These are phyloP conservation scores for Nephromyces sp. DNA, from an alignment of 169 alveolate species.

Conservation along the genomic window DNA sequence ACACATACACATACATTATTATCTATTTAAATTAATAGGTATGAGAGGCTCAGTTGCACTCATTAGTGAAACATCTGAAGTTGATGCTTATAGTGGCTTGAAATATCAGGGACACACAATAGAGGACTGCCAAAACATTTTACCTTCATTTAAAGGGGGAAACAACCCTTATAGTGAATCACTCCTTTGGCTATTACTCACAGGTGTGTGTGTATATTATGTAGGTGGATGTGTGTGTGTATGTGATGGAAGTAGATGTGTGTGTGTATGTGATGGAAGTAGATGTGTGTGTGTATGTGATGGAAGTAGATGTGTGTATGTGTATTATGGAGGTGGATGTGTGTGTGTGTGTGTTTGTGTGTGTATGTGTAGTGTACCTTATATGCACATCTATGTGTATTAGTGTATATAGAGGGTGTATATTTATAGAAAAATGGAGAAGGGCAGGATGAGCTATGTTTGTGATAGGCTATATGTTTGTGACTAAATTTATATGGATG, in stretches of 20 bases:
- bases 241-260: background rate
- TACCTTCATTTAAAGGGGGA: constrained; percentile 62
- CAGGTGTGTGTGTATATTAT: constrained; percentile 51
- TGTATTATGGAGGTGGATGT: background rate
- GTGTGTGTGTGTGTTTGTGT: background rate
- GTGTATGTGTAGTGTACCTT: background rate
- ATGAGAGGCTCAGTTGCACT: constrained; percentile 83
- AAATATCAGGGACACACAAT: constrained; percentile 72
- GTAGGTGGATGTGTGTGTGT: background rate
- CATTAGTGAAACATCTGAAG: constrained; percentile 80
- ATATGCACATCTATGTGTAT: background rate
- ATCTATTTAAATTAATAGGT: constrained; percentile 44
- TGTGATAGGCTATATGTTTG: too few species aligned
- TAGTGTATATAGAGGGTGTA: too few species aligned
- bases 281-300: background rate
- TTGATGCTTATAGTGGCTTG: constrained; percentile 81
- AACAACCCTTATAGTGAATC: constrained; percentile 85
- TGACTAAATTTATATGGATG: too few species aligned
- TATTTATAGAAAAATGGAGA: too few species aligned
- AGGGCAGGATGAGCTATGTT: too few species aligned
- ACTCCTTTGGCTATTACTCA: constrained; percentile 79
- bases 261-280: background rate
- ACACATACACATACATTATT: too few species aligned
- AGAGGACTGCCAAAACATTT: constrained; percentile 56
- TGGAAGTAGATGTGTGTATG: background rate